phyloP scores from a whole-genome alignment of 768 basidiomycete species.

The Boletus rubropictus region DNA sequence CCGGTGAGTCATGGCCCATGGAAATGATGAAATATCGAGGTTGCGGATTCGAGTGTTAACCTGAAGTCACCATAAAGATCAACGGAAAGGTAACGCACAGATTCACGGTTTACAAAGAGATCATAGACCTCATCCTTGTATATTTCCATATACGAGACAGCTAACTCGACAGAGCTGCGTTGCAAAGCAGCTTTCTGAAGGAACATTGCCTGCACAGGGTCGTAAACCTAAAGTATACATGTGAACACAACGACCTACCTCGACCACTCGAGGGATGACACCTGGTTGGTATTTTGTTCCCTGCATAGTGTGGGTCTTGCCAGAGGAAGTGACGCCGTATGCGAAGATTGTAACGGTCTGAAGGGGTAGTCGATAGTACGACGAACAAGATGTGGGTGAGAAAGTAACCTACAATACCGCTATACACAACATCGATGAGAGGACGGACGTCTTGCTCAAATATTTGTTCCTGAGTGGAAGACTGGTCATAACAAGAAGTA shows the following conservation, averaged over 20 bases:
- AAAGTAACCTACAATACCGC: slow-evolving; percentile 55
- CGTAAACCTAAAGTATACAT: not conserved
- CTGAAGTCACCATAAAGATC: not conserved
- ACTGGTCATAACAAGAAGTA: slow-evolving; percentile 68
- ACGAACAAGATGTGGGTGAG: not conserved
- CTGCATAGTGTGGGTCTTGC: slow-evolving; percentile 93
- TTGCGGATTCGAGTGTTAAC: not conserved
- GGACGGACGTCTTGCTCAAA: slow-evolving; percentile 72
- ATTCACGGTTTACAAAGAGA: slow-evolving; percentile 67
- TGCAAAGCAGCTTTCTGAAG: slow-evolving; percentile 38
- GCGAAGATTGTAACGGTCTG: slow-evolving; percentile 86
- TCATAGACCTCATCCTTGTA: slow-evolving; percentile 91
- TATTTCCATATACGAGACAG: slow-evolving; percentile 82
- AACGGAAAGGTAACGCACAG: slow-evolving; percentile 37
- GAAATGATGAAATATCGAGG: not conserved
- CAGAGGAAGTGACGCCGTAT: slow-evolving; percentile 87
- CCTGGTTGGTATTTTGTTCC: slow-evolving; percentile 70
- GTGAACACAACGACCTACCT: slow-evolving; percentile 37
- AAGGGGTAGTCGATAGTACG: not conserved
- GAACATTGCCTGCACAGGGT: slow-evolving; percentile 48
- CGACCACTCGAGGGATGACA: slow-evolving; percentile 78
- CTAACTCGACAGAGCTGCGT: slow-evolving; percentile 41
- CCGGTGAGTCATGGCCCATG: not conserved
- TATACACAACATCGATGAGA: slow-evolving; percentile 70
- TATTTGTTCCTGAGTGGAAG: slow-evolving; percentile 69